phyloP scores from a whole-genome alignment of 1,284 basidiomycete genomes.

The Trichosporon asahii region DNA sequence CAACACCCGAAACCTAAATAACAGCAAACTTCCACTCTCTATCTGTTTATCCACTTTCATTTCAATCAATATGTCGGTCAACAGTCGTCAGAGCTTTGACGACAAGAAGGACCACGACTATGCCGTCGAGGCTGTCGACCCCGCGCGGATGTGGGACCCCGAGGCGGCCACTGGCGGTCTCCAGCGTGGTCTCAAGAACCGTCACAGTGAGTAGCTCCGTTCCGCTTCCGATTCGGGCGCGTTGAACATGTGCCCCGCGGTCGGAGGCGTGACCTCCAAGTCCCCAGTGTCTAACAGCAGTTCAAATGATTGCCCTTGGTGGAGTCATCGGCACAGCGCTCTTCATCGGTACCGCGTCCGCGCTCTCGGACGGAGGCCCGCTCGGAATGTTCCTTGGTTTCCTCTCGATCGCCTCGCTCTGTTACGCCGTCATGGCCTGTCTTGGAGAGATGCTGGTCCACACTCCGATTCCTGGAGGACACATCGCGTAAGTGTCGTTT shows the following conservation, averaged over 20 bases:
- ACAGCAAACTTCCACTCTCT: background rate
- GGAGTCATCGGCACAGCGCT: constrained; percentile 20
- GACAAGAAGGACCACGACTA: constrained; percentile 12
- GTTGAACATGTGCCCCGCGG: background rate
- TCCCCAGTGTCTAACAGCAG: constrained; percentile 6
- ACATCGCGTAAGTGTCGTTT: constrained; percentile 58
- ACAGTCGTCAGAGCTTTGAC: background rate
- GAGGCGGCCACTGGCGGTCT: constrained; percentile 4
- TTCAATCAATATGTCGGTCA: background rate
- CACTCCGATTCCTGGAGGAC: constrained; percentile 60
- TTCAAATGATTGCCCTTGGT: constrained; percentile 26
- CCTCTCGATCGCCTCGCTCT: constrained; percentile 45
- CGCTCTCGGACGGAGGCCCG: constrained; percentile 51
- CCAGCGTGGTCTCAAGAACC: constrained; percentile 26
- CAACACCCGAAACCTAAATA: background rate
- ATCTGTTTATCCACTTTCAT: background rate
- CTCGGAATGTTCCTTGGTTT: constrained; percentile 23
- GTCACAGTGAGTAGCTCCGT: constrained; percentile 20
- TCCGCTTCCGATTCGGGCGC: background rate
- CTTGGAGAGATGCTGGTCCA: constrained; percentile 55
- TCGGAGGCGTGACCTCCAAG: background rate
- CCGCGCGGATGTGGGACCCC: background rate
- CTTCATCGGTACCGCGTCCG: constrained; percentile 22
- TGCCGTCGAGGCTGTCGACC: background rate
- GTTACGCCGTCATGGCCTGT: constrained; percentile 51